Evolutionary conservation across 345 rosid genomes (phyloP), one percentile per base, ranked within the genome.

Genomic region (Gossypium mustelinum): DNA sequence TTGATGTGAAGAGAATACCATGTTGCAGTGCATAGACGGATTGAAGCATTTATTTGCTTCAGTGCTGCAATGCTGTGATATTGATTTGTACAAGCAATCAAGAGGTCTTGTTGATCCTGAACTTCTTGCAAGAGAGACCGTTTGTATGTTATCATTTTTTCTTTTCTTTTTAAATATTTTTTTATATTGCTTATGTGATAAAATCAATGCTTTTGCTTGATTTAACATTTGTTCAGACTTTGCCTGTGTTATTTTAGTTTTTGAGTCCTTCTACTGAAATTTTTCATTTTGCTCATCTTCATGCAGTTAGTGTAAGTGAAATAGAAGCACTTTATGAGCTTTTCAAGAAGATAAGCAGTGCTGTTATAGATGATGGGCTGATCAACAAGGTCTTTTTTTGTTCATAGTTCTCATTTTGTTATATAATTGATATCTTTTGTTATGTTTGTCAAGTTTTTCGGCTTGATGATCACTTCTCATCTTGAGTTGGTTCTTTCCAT

Each of bases 271-370:
- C 24, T n/a, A 71, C 39, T 79, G 73, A 79, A 57, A 45, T 48
- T 45, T 78, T 34, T 72, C 73, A 18, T 29, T 77, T 78, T 73
- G 17, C 68, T 57, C 70, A 73, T 44, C 51, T 72, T 22, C 64
- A 14, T 84, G 92, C 93, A 96, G 98, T 96, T 78, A 93, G 94
- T 77, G 99, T 93, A 61, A 96, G 99, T 82, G 99, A 95, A 86
- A 90, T 95, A 60, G 99, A 95, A 82, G 99, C 99, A 29, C 91
- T 95, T 22, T 96, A 96, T 77, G 99, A 96, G 83, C 94, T 96
- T 29, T 96, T 96, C 77, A 93, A 96, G 90, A 93, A 93, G 89
- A 96, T 96, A 75, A 93, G 99, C 85, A 96, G 99, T 68, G 99
- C 97, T 9, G 99, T 96, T 76, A 93, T 92, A 79, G 99, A 96